Base-by-base conservation (phyloP, 805 yeast genomes). In the Candida sphagnicola region DNA sequence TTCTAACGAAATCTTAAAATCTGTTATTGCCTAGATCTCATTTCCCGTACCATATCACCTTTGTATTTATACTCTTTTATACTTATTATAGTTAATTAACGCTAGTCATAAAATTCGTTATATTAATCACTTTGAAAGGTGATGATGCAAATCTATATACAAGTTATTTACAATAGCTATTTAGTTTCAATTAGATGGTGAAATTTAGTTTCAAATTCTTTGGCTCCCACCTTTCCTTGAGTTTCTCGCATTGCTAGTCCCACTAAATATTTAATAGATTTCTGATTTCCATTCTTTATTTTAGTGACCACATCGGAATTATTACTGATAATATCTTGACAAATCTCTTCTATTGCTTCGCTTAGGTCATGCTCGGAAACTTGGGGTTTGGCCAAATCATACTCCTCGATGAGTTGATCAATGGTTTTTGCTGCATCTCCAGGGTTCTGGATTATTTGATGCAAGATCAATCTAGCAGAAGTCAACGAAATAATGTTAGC, bases 161-260 rank as follows among this genome's bases (percentile, higher is more conserved):
- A 26, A 26, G 6, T 6, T 21, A 21, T 21, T 10, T 10, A 21
- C 10, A 26, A 13, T 10, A 5, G 13, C 14, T 26, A n/a, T 13
- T 26, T n/a, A 5, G 29, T 5, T 26, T 26, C 13, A 8, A 26
- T 26, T 21, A 34, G 28, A 3, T n/a, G 21, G 8, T 46, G 44
- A 28, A 67, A 63, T 36, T 50, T 59, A 18, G 39, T 37, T 15
- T 54, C 56, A 24, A 52, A 62, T 47, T 23, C 47, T 34, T 45
- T 57, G 11, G 73, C 72, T 45, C 46, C 59, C 18, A 74, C 65
- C 42, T 65, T 73, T 3, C 97, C 97, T 47, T 80, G 84, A 2
- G 87, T 76, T 39, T 72, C 65, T 50, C 79, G 78, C 95, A 93
- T 87, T 14, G 88, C 95, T 53, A 77, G 77, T 1, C 97, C 98